Base-by-base conservation (phyloP, 495 filamentous ascomycete species). In the Penicillium turbatum region DNA sequence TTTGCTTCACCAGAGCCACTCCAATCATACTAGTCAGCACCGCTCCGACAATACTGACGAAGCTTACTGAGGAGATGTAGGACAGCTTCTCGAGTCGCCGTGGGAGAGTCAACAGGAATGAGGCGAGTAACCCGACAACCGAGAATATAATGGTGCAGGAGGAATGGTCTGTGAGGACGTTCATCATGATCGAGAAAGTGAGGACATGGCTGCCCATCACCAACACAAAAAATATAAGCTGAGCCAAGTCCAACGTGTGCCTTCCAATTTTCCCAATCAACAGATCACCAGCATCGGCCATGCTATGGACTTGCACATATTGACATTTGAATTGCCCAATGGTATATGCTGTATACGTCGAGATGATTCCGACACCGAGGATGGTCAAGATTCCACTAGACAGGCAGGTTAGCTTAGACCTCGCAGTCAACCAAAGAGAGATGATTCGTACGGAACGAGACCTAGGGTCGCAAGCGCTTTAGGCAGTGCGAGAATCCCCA, bases 141-240 rank as follows among this genome's bases (percentile, higher is more conserved):
- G 74, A 76, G 57, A 85, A 90, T 0, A 80, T 68, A 38, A 89
- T 76, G 3, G 82, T 82, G 62, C 88, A 91, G 2, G 72, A 62
- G 2, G 69, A 78, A 61, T 87, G 77, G 1, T 80, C 67, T 0
- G 83, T 81, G 29, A 90, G 61, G 31, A 76, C 79, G 41, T 84
- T 82, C 68, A 89, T 79, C 72, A 84, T 84, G 63, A 90, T 86
- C 11, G 77, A 79, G 60, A 87, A 88, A 0, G 84, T 85, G 41
- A 89, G 70, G 44, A 88, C 75, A 60, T 91, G 88, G 17, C 83
- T 85, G n/a, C 77, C 86, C 71, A 87, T 84, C 44, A 86, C 79
- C 71, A 90, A 87, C 27, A 85, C 57, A 37, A 89, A 75, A 61
- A 88, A 82, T 37, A 86, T 48, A 11, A 79, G 66, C 60, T 86